A percentile compares a stretch with the other conserved stretches of the same genome.
Conservation (phyloP, 768 basidiomycete genomes). For the Rhizopogon sp. region DNA sequence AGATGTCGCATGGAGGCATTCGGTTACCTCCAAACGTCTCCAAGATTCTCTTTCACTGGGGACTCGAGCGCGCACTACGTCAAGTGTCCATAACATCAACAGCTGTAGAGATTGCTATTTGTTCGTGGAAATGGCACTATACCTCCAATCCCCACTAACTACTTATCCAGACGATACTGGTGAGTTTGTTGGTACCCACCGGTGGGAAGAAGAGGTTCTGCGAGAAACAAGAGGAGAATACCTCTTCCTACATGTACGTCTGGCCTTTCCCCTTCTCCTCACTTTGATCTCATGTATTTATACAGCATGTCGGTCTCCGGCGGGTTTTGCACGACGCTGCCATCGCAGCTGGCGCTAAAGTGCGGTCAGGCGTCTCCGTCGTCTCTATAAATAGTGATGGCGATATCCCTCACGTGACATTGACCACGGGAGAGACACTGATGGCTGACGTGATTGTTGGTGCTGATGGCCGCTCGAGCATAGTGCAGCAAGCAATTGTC, state of each 20-base stretch:
- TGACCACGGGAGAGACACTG: conserved; percentile 39
- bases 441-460: conserved; percentile 52
- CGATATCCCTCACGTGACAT: conserved; percentile 28
- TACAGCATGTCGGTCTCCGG: conserved; percentile 50
- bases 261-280: neutral
- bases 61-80: conserved; percentile 38
- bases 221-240: conserved; percentile 45
- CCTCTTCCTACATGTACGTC: conserved; percentile 42
- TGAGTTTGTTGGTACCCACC: conserved; percentile 37
- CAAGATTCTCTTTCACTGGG: conserved; percentile 52
- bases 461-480: conserved; percentile 51
- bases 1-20: conserved; percentile 35
- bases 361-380: conserved; percentile 38
- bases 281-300: conserved; percentile 1
- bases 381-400: conserved; percentile 24
- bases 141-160: conserved; percentile 8
- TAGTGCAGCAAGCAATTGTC: conserved; percentile 31
- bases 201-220: conserved; percentile 44
- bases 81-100: conserved; percentile 23
- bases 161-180: conserved; percentile 37
- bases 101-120: conserved; percentile 20
- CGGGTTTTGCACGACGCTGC: conserved; percentile 43
- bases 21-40: conserved; percentile 58
- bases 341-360: conserved; percentile 39
- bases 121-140: conserved; percentile 12